phyloP scores from a whole-genome alignment of 495 filamentous ascomycete genomes.

The Xylaria flabelliformis region DNA sequence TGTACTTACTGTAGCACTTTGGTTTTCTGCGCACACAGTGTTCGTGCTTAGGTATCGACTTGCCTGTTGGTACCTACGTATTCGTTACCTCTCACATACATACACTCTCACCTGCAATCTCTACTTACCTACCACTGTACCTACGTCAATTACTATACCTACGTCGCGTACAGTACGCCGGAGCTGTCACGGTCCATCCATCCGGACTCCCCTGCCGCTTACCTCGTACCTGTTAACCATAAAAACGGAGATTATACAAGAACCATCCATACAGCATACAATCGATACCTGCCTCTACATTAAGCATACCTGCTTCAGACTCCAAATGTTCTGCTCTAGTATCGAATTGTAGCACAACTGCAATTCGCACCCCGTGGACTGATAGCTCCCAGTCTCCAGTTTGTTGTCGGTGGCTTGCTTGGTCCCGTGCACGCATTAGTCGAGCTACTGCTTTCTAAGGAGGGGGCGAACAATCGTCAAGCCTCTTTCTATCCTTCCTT shows the following conservation, averaged over 20 bases:
- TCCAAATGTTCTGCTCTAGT: not conserved
- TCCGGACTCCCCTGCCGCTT: constrained; percentile 7
- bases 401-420: constrained; percentile 19
- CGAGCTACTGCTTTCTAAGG: not conserved
- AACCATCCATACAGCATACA: not conserved
- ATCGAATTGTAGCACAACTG: constrained; percentile 8
- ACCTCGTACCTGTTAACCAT: constrained; percentile 4
- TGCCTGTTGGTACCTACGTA: not conserved
- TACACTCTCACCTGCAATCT: not conserved
- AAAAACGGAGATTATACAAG: constrained; percentile 1
- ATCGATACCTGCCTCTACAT: not conserved
- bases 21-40: not conserved
- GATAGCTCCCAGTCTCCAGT: not conserved
- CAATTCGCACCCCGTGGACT: constrained; percentile 4
- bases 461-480: constrained; percentile 23
- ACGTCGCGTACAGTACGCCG: not conserved
- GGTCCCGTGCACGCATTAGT: constrained; percentile 22
- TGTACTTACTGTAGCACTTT: not conserved
- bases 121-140: not conserved
- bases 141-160: not conserved
- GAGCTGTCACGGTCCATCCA: constrained; percentile 6
- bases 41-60: not conserved
- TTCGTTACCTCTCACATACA: not conserved
- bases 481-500: not conserved
- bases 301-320: not conserved